phyloP scores from a whole-genome alignment of 2,329 filamentous ascomycete genomes.

The Leptographium procerum region DNA sequence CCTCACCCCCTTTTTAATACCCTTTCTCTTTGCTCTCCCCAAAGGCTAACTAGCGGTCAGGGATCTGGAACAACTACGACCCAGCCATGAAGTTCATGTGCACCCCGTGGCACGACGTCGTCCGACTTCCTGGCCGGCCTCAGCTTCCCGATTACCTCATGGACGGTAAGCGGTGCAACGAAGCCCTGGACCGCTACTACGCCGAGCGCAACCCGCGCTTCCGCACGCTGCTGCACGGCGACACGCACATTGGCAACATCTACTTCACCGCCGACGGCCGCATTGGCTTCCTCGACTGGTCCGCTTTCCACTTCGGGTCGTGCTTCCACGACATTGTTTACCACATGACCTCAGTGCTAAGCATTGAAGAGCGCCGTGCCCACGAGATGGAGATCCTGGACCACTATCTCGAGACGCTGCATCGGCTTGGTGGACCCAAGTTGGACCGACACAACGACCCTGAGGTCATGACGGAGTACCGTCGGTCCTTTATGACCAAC shows the following conservation, averaged over 20 bases:
- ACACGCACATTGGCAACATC: conserved; percentile 24
- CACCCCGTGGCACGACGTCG: neutral
- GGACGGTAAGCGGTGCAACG: conserved; percentile 14
- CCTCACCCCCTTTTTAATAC: neutral
- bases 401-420: conserved; percentile 18
- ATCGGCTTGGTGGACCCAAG: neutral
- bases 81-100: conserved; percentile 2
- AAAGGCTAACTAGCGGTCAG: neutral
- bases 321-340: conserved; percentile 26
- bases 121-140: neutral
- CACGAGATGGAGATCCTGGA: conserved; percentile 22
- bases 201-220: neutral
- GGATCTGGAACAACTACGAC: conserved; percentile 4
- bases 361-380: conserved; percentile 20
- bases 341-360: conserved; percentile 21
- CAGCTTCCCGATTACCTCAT: neutral
- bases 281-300: conserved; percentile 25
- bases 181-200: conserved; percentile 11
- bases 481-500: conserved; percentile 21
- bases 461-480: conserved; percentile 16
- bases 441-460: conserved; percentile 10
- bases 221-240: conserved; percentile 18
- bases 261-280: conserved; percentile 16
- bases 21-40: too few relatives aligned
- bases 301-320: conserved; percentile 23